Percentiles rank a stretch among this genome's conserved stretches.
Evolutionary conservation across 2,329 filamentous ascomycete species (phyloP).

Genomic region (Coniochaeta pulveracea): DNA sequence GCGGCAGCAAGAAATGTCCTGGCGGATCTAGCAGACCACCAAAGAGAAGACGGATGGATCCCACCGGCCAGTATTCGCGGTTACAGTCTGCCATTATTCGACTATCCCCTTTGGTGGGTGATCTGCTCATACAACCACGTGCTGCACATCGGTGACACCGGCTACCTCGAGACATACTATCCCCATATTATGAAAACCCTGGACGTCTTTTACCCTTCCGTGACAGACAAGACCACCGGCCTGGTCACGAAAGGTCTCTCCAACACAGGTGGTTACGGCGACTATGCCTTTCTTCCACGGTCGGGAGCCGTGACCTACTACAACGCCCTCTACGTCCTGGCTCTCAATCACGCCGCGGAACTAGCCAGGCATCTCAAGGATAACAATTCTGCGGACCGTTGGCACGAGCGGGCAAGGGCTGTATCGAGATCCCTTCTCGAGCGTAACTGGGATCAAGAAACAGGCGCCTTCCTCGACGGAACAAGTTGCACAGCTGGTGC

Average conservation of each 20-base stretch:
- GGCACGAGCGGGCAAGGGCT: slow-evolving; percentile 23
- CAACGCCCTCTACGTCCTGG: slow-evolving; percentile 37
- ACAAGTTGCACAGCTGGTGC: slow-evolving; percentile 11
- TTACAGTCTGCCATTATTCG: slow-evolving; percentile 35
- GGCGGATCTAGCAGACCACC: slow-evolving; percentile 35
- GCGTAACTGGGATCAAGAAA: slow-evolving; percentile 27
- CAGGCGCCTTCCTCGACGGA: slow-evolving; percentile 35
- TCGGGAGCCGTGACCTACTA: slow-evolving; percentile 38
- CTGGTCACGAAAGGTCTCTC: slow-evolving; percentile 27
- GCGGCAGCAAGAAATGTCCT: slow-evolving; percentile 32
- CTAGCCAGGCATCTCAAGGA: slow-evolving; percentile 23
- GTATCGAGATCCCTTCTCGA: slow-evolving; percentile 23
- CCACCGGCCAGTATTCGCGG: slow-evolving; percentile 39
- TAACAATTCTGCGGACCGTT: slow-evolving; percentile 22
- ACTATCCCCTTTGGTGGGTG: slow-evolving; percentile 43
- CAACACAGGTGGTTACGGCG: slow-evolving; percentile 26
- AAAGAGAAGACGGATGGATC: slow-evolving; percentile 39
- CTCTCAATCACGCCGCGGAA: slow-evolving; percentile 29
- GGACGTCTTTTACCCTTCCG: slow-evolving; percentile 31
- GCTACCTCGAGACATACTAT: slow-evolving; percentile 30
- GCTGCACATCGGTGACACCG: slow-evolving; percentile 34
- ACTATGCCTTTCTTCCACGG: slow-evolving; percentile 38
- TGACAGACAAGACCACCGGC: slow-evolving; percentile 25
- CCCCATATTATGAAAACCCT: slow-evolving; percentile 25
- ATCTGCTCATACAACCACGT: slow-evolving; percentile 34